Base-by-base conservation (phyloP, 306 rosid species). In the Parietaria judaica region DNA sequence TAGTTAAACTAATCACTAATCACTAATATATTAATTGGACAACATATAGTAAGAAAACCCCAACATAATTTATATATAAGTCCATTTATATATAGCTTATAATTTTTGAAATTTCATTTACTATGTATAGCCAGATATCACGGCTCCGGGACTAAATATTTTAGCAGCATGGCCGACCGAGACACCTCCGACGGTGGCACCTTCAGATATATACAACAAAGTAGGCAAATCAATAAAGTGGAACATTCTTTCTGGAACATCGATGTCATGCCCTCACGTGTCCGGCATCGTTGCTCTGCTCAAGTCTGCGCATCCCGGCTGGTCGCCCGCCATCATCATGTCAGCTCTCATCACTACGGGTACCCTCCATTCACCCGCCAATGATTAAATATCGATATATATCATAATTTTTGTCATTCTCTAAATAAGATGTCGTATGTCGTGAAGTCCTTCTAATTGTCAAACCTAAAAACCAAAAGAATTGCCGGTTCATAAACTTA, bases 231-330 rank as follows among this genome's bases (percentile, higher is more conserved):
- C 31, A 23, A n/a, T 64, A 11, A 60, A 31, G 15, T 83, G 85
- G 85, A 80, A 80, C 56, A 72, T 79, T 36, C 76, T 63, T 50
- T 74, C 83, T n/a, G 88, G 89, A 47, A 83, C 88, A 46, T 83
- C 85, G 12, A 83, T 83, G 85, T 70, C 85, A 36, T 83, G 85
- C 64, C 85, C 83, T 47, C 85, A 80, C 57, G 74, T 83, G 3
- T 61, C 85, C 2, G 85, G 81, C 5, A 69, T 74, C 43, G 78
- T 70, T 13, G 85, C 89, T 23, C 81, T 80, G 6, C 64, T 83
- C 71, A 80, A 77, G 67, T 80, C 85, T 6, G 73, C 72, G 6
- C 75, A 80, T 70, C 89, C 85, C 6, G 41, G 35, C 7, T 83
- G 89, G 85, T 83, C 89, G 23, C 89, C 85, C 10, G 74, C 83